Evolutionary conservation across 176 grass and related monocot species (phyloP), one percentile per base, ranked within the genome.

Genomic region (Oryza australiensis): DNA sequence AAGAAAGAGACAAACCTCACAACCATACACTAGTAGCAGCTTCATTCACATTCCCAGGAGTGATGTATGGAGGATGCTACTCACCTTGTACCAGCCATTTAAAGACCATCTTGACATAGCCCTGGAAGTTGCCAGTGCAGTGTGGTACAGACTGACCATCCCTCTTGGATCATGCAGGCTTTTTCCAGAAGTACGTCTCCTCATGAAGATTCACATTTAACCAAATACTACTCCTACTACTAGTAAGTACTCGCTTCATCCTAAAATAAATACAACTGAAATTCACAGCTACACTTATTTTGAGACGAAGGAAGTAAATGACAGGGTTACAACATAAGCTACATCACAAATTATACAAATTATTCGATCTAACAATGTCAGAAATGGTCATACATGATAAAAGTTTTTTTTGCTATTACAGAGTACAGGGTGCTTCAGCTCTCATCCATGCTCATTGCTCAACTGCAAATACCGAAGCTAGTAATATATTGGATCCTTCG

Each of bases 401-500:
- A 41, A 74, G 9, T 24, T 57, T 24, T 45, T 20, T 37, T 28
- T 48, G 24, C 63, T 62, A 37, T 20, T 12, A 34, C 26, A 75
- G 2, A 18, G 15, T 84, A 12, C 3, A 8, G 82, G 82, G 27
- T 68, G 43, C 30, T 66, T 16, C 66, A 55, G 26, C 27, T 27
- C 26, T 2, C 51, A 79, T 24, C 69, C 20, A 3, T 63, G 28
- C 7, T 40, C 64, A 70, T 1, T 63, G 28, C 7, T 40, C 64
- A 70, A 22, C 68, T 45, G 79, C 2, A 41, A 38, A 10, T 8
- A 69, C 35, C 1, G 12, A 29, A 26, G 24, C 55, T 13, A 34
- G 48, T 30, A 64, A 64, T 55, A 28, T 24, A 23, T 60, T 30
- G 42, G 53, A 70, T 75, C 32, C 86, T 83, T 73, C 29, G 29